Evolutionary conservation across 805 yeast genomes (phyloP).

Genomic region (Suhomyces kilbournensis): DNA sequence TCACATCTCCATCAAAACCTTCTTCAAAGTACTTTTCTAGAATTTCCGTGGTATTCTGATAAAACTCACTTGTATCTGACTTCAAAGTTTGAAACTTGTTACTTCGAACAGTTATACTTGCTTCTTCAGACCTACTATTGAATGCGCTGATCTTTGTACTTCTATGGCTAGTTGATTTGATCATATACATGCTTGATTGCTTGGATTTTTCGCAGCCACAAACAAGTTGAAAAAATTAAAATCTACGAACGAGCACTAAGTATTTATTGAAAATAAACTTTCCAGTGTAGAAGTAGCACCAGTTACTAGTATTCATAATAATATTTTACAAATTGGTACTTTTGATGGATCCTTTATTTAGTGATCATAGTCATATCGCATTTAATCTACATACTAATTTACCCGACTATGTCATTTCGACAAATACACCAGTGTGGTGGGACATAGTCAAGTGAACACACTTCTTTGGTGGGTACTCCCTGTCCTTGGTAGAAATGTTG

Average conservation of each 20-base stretch:
- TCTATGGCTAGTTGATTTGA: not conserved
- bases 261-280: too few relatives aligned
- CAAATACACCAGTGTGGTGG: constrained; percentile 19
- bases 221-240: not conserved
- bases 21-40: not conserved
- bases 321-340: too few relatives aligned
- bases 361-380: not conserved
- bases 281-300: too few relatives aligned
- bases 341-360: too few relatives aligned
- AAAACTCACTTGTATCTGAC: not conserved
- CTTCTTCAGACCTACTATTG: not conserved
- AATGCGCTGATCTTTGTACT: not conserved
- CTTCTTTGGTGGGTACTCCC: constrained; percentile 30
- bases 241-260: not conserved
- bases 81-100: not conserved
- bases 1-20: not conserved
- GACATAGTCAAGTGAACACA: constrained; percentile 25
- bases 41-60: not conserved
- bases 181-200: not conserved
- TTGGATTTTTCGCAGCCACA: not conserved
- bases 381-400: not conserved
- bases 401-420: constrained; percentile 6
- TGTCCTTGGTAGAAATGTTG: constrained; percentile 14
- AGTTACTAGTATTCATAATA: too few relatives aligned
- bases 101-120: not conserved